Evolutionary conservation across 2,329 filamentous ascomycete genomes (phyloP).

Genomic region (Beauveria sp.): DNA sequence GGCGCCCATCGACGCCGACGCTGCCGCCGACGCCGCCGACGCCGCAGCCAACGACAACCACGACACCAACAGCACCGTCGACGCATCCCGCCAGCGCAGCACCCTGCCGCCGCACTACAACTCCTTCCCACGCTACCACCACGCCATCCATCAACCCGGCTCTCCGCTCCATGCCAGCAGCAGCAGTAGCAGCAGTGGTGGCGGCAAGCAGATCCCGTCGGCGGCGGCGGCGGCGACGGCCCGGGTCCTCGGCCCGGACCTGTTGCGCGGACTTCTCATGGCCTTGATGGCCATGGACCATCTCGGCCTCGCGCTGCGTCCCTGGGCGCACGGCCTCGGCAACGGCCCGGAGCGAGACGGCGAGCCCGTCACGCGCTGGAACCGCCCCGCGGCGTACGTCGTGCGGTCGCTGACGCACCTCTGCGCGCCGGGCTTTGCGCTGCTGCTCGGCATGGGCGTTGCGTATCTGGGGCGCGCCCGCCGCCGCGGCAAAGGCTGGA

Average conservation of each 20-base stretch:
- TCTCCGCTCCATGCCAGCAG: background rate
- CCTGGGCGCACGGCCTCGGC: slow-evolving; percentile 34
- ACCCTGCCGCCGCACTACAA: slow-evolving; percentile 15
- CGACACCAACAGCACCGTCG: background rate
- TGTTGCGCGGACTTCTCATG: slow-evolving; percentile 38
- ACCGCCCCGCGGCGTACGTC: slow-evolving; percentile 28
- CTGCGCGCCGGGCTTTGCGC: slow-evolving; percentile 38
- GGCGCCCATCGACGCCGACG: background rate
- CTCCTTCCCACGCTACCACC: slow-evolving; percentile 13
- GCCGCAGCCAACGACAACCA: background rate
- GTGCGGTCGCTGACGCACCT: slow-evolving; percentile 36
- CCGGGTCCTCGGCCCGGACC: slow-evolving; percentile 35
- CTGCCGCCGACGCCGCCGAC: background rate
- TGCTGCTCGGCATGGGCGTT: slow-evolving; percentile 38
- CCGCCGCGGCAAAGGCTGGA: slow-evolving; percentile 32
- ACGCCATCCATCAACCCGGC: slow-evolving; percentile 1
- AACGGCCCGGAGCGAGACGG: slow-evolving; percentile 30
- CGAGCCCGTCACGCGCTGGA: slow-evolving; percentile 28
- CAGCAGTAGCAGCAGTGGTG: background rate
- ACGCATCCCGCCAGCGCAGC: background rate
- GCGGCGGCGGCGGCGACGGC: background rate
- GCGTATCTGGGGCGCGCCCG: slow-evolving; percentile 38
- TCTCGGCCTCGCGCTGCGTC: slow-evolving; percentile 28
- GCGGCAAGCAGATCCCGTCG: background rate
- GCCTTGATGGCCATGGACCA: slow-evolving; percentile 38